These are phyloP conservation scores for Fusarium guadeloupense DNA, from an alignment of 2,329 filamentous ascomycete species.

Conservation along the genomic window DNA sequence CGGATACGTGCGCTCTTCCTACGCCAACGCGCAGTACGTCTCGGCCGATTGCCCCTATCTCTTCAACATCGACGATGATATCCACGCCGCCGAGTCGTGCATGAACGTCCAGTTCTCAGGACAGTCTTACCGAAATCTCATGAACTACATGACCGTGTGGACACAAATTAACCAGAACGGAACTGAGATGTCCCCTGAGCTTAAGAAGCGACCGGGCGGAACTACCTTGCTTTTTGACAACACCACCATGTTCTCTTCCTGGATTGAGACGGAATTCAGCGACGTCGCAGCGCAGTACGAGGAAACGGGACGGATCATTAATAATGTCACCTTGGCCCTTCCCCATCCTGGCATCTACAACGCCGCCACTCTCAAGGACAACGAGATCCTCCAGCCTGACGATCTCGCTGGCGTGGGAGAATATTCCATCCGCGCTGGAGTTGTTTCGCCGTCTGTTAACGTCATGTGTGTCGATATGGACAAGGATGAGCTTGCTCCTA, in stretches of 20 bases:
- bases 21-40: constrained; percentile 70
- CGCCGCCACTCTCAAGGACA: constrained; percentile 68
- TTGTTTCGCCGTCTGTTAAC: constrained; percentile 76
- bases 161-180: constrained; percentile 54
- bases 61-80: constrained; percentile 56
- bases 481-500: constrained; percentile 64
- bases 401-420: constrained; percentile 72
- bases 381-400: constrained; percentile 75
- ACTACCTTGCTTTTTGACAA: constrained; percentile 75
- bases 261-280: constrained; percentile 67
- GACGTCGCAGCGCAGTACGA: constrained; percentile 63
- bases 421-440: constrained; percentile 73
- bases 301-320: constrained; percentile 66
- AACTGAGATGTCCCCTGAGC: constrained; percentile 51
- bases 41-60: constrained; percentile 68
- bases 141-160: constrained; percentile 69
- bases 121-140: constrained; percentile 74
- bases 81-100: constrained; percentile 63
- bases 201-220: constrained; percentile 64
- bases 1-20: constrained; percentile 68
- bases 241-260: constrained; percentile 73
- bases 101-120: constrained; percentile 75
- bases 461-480: constrained; percentile 77
- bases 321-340: constrained; percentile 81
- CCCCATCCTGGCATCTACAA: constrained; percentile 75